phyloP scores from a whole-genome alignment of 1,284 basidiomycete species.

The Sanghuangporus baumii region DNA sequence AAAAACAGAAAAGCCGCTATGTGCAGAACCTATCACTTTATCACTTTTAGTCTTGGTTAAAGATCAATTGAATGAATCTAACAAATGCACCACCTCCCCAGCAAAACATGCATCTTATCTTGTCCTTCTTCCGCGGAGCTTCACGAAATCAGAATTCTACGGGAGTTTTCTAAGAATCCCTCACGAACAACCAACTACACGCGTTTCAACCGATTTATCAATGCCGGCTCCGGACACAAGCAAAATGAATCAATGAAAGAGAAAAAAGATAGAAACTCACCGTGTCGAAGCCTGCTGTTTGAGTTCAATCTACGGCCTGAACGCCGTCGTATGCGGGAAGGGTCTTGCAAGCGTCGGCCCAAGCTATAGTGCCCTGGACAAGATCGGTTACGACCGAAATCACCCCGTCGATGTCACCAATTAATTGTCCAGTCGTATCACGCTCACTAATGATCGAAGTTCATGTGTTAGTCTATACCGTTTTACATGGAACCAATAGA shows the following conservation, averaged over 20 bases:
- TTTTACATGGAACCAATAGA: neutral
- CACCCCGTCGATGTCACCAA: constrained; percentile 90
- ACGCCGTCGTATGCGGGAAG: constrained; percentile 86
- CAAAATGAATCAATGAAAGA: neutral
- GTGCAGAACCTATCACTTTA: neutral
- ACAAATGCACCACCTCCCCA: neutral
- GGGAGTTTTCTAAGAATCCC: neutral
- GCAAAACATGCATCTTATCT: neutral
- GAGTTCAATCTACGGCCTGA: constrained; percentile 66
- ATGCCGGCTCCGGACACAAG: neutral
- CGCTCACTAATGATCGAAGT: constrained; percentile 61
- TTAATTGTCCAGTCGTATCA: constrained; percentile 90
- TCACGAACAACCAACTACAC: neutral
- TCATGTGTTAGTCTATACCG: neutral
- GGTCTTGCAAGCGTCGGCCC: constrained; percentile 71
- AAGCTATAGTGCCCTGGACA: constrained; percentile 68
- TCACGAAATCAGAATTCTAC: neutral
- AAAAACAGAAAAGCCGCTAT: no score
- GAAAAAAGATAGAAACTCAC: neutral
- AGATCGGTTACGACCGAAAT: constrained; percentile 76
- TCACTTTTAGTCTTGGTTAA: neutral
- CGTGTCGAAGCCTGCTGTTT: neutral
- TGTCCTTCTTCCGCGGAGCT: neutral
- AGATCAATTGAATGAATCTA: neutral
- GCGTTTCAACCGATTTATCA: neutral